Evolutionary conservation across 73 alveolate species (phyloP), one percentile per base, ranked within the genome.

Genomic region (Paramecium sonneborni): DNA sequence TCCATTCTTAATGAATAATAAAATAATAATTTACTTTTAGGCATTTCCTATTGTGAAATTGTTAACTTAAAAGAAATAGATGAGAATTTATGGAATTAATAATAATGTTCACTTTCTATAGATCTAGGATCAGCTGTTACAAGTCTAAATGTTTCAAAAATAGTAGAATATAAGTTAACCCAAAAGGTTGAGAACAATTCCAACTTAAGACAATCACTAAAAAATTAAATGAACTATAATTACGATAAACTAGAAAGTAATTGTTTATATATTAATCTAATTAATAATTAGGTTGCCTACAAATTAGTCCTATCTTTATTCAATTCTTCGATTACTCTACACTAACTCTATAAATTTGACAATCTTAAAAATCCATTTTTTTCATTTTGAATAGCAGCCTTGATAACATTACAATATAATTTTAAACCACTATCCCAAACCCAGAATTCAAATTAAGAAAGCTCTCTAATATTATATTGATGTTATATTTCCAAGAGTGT

Each of bases 361-460:
- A 79, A 1, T 21, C 90, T 38, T 41, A 12, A 9, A 79, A 24
- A 79, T 44, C 76, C 90, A 23, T 24, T 46, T 24, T 43, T 79
- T 46, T 79, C 90, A 46, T 43, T 30, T 43, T 21, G 12, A 8
- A 79, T 14, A 15, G 90, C 90, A 3, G 12, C 28, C 23, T 79
- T 79, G 10, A 79, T 23, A 15, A 79, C 55, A 43, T 38, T 43
- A 14, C 90, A 39, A 79, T 79, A 79, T n/a, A 79, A 39, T 79
- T 79, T 79, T 11, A 79, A 39, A n/a, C 90, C 90, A 79, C 90
- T 41, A 79, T 79, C 90, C 90, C 90, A 79, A 41, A 79, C 46
- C 90, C 90, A 79, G 30, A 79, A 79, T 24, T 79, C 90, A 46
- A 79, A 79, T 23, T 79, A 23, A 10, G 43, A 18, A 11, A 79